phyloP scores from a whole-genome alignment of 2,329 filamentous ascomycete genomes.

The Aspergillus viridinutans region DNA sequence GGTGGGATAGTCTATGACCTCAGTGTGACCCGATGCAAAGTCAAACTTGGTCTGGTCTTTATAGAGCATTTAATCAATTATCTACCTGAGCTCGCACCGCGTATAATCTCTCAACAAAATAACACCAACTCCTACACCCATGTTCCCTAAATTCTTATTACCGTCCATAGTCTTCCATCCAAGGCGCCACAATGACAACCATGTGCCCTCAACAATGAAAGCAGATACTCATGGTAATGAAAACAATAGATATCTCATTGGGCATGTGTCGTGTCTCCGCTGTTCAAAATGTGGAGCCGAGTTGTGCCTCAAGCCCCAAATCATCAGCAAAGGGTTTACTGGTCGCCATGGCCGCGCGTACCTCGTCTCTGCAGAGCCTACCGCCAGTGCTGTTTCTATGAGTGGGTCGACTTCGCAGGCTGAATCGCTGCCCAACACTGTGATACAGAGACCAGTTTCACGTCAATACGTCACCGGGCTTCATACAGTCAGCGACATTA shows the following conservation, averaged over 20 bases:
- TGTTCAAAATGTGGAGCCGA: slow-evolving; percentile 58
- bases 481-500: slow-evolving; percentile 60
- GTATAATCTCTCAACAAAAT: background rate
- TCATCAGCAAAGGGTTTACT: slow-evolving; percentile 63
- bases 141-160: slow-evolving; percentile 51
- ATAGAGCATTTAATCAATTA: background rate
- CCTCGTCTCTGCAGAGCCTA: slow-evolving; percentile 50
- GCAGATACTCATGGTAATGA: background rate
- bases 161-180: slow-evolving; percentile 47
- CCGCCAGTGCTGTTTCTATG: slow-evolving; percentile 26
- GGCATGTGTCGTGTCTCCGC: slow-evolving; percentile 52
- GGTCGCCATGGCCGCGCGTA: slow-evolving; percentile 62
- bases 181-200: slow-evolving; percentile 11
- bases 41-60: background rate
- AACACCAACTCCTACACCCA: background rate
- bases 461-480: slow-evolving; percentile 59
- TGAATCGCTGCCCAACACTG: slow-evolving; percentile 54
- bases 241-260: slow-evolving; percentile 39
- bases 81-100: background rate
- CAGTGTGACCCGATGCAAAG: background rate
- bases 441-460: slow-evolving; percentile 53
- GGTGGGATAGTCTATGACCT: slow-evolving; percentile 1
- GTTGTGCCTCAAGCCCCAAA: slow-evolving; percentile 55
- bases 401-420: slow-evolving; percentile 24
- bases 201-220: slow-evolving; percentile 3